phyloP scores from a whole-genome alignment of 2,329 filamentous ascomycete genomes.

The Nectriaceae sp. region DNA sequence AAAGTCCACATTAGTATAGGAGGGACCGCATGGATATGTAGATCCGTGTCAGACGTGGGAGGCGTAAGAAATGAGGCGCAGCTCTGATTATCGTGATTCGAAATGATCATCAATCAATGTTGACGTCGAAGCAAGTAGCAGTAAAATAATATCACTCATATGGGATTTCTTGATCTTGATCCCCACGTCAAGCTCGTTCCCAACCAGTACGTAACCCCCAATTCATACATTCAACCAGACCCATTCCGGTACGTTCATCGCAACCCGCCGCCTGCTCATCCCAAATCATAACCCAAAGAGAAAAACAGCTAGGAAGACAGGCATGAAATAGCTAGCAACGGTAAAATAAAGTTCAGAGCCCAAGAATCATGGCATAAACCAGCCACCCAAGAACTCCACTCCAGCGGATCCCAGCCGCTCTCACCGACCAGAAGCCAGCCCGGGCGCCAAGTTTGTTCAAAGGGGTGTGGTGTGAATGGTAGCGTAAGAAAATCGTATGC shows the following conservation, averaged over 20 bases:
- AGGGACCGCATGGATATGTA: no score
- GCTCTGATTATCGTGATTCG: no score
- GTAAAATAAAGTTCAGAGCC: neutral
- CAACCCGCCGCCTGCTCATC: neutral
- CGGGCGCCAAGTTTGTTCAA: constrained; percentile 24
- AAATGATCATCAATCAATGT: neutral
- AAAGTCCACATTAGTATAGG: no score
- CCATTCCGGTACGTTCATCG: neutral
- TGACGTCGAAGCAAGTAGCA: neutral
- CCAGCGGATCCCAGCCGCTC: constrained; percentile 33
- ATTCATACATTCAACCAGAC: neutral
- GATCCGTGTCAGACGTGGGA: no score
- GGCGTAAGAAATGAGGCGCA: no score
- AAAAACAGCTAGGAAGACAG: neutral
- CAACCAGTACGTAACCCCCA: neutral
- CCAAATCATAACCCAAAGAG: neutral
- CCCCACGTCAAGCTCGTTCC: neutral
- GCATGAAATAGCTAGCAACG: neutral
- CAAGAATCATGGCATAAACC: neutral
- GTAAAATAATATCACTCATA: neutral
- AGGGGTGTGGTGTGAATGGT: constrained; percentile 14
- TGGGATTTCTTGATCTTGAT: no score
- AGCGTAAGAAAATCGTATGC: constrained; percentile 1
- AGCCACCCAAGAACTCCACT: neutral
- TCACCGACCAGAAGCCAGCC: constrained; percentile 39